These are phyloP conservation scores for Trichoderma atroviride DNA, from an alignment of 2,329 filamentous ascomycete species.

Conservation along the genomic window DNA sequence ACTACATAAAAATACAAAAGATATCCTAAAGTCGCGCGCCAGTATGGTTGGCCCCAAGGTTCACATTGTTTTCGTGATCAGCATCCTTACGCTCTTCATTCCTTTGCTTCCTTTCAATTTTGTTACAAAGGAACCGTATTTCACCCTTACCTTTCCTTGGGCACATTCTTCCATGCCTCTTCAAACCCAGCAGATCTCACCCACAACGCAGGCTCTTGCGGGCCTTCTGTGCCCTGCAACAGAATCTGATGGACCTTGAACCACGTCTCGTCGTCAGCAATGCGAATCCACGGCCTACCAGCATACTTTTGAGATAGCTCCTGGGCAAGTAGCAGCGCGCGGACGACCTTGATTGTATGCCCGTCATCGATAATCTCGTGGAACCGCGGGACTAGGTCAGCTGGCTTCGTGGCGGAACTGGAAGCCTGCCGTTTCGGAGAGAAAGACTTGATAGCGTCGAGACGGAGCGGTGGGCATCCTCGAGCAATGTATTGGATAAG, in stretches of 20 bases:
- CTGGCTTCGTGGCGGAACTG: slow-evolving; percentile 47
- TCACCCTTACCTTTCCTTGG: slow-evolving; percentile 9
- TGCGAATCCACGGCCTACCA: slow-evolving; percentile 51
- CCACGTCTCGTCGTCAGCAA: slow-evolving; percentile 63
- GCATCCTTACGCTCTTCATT: neutral
- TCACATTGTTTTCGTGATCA: neutral
- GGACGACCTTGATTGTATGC: slow-evolving; percentile 74
- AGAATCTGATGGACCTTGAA: slow-evolving; percentile 61
- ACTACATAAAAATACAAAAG: slow-evolving; percentile 1
- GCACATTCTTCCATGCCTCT: slow-evolving; percentile 59
- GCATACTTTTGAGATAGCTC: slow-evolving; percentile 50
- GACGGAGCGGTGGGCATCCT: slow-evolving; percentile 60
- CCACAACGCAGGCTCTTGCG: slow-evolving; percentile 60
- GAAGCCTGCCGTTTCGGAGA: slow-evolving; percentile 46
- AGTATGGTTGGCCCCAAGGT: neutral
- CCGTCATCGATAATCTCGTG: slow-evolving; percentile 70
- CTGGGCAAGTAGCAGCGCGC: slow-evolving; percentile 69
- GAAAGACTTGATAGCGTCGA: slow-evolving; percentile 64
- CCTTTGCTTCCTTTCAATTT: neutral
- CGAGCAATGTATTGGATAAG: slow-evolving; percentile 74
- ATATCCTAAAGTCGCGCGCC: slow-evolving; percentile 3
- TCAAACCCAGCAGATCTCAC: slow-evolving; percentile 64
- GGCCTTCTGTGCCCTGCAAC: slow-evolving; percentile 61
- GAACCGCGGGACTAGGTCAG: slow-evolving; percentile 54
- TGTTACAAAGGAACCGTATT: neutral